Base-by-base conservation (phyloP, 495 filamentous ascomycete genomes). In the Lichina pygmaea region DNA sequence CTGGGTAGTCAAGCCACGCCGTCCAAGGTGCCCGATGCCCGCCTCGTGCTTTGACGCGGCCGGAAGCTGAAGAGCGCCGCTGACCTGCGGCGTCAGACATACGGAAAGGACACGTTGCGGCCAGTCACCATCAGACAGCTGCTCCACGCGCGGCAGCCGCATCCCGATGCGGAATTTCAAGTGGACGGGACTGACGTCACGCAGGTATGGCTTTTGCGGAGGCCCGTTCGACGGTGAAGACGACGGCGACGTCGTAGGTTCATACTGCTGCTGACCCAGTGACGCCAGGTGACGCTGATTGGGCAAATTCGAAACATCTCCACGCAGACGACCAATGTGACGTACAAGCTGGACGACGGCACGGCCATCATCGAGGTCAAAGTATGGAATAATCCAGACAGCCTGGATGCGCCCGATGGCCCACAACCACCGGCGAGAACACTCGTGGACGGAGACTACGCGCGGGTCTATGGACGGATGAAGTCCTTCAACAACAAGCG, bases 81-180 rank as follows among this genome's bases (percentile, higher is more conserved):
- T 46, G 51, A 24, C 24, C 24, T 24, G 24, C 24, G 24, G 24
- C 52, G 55, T 63, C 67, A 62, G 70, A 52, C 54, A 44, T 71
- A 75, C 49, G 59, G 54, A 48, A 68, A 74, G 55, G 71, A 85
- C 40, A 85, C 79, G 43, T 70, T 97, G 48, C 77, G 86, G 41
- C 85, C 89, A 0, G 78, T 93, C 38, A 97, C 89, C 39, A 81
- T 94, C 56, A 93, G 93, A 57, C 89, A 97, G 62, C 66, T 93
- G 40, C 62, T 83, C 53, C 82, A 93, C 57, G 77, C 80, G 44
- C 63, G 70, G 48, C 75, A 80, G 54, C 64, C 75, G 9, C 75
- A 79, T 60, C 71, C 78, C 7, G 79, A 78, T 48, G 72, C 75
- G 42, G 70, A 72, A 30, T 82, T 81, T 66, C 73, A 72, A 43